Evolutionary conservation across 2,329 filamentous ascomycete genomes (phyloP), one percentile per base, ranked within the genome.

Genomic region (Tolypocladium ovalisporum): DNA sequence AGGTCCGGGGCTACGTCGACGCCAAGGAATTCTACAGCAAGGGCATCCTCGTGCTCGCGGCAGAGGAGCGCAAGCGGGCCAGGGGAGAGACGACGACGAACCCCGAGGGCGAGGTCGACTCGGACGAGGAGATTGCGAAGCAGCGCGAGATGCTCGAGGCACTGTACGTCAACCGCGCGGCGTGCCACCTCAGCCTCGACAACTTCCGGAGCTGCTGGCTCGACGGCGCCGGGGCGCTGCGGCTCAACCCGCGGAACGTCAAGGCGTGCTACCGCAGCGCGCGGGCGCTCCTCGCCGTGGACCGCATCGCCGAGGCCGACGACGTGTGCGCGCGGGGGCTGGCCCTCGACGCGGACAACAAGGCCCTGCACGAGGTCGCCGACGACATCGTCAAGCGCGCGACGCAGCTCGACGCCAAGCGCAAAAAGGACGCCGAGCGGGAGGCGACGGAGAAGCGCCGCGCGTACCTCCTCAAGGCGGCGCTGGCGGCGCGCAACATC

Each of bases 221-320:
- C 53, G 94, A 97, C 77, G 94, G 92, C 71, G 88, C 87, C 2
- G 79, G 84, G 9, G 87, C 89, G 1, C 79, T 99, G 59, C 83
- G 85, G 42, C 77, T 97, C 58, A 95, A 97, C 72, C 81, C 86
- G 3, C 71, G 70, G 54, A 97, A 96, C 70, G 71, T 95, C 66
- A 99, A 99, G 75, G 93, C 94, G 1, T 90, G 86, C 74, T 99
- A 95, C 73, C 88, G 94, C 61, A 91, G 88, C 57, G 83, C 88
- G 2, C 79, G 80, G 59, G 93, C 94, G 4, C 81, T 96, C 57
- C 76, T 96, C 32, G 84, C 86, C 1, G 82, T 97, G 19, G 87
- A 89, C 69, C 90, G 90, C 66, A 76, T 95, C 57, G 71, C 75
- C 27, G 91, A 97, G 74, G 92, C 94, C 2, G 81, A 86, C 63